These are phyloP conservation scores for Backusella australiensis DNA, from an alignment of 192 early-diverging fungal genomes.

Conservation along the genomic window DNA sequence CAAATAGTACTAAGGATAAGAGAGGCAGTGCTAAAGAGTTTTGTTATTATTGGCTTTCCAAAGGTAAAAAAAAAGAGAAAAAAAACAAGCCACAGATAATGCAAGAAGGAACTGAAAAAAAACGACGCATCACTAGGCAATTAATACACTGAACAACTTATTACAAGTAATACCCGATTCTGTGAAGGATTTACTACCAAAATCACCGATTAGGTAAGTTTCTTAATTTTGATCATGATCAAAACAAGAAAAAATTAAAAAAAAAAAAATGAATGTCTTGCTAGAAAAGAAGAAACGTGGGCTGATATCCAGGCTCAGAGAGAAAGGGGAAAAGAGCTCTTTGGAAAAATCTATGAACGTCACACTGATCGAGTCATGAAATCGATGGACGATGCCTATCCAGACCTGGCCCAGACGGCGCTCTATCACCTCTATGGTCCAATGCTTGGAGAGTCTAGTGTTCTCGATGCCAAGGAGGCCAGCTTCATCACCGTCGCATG, in stretches of 20 bases:
- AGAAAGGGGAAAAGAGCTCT: conserved; percentile 14
- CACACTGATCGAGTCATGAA: conserved; percentile 12
- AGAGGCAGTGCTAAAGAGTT: conserved; percentile 16
- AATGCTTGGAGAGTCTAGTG: neutral
- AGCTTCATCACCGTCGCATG: conserved; percentile 16
- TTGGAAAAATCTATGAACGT: conserved; percentile 22
- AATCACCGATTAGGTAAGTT: conserved; percentile 9
- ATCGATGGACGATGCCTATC: conserved; percentile 3
- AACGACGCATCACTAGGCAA: neutral
- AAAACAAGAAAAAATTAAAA: neutral
- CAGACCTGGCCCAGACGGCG: conserved; percentile 18
- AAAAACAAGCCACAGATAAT: neutral
- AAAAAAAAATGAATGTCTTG: neutral
- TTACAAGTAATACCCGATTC: neutral
- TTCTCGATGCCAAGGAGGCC: neutral
- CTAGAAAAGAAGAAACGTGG: conserved; percentile 16
- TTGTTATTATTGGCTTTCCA: conserved; percentile 18
- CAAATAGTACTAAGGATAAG: conserved; percentile 8
- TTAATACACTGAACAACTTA: conserved; percentile 8
- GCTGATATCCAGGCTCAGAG: conserved; percentile 4
- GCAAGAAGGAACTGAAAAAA: neutral
- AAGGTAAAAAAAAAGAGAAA: conserved; percentile 10
- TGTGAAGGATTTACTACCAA: neutral
- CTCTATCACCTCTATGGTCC: conserved; percentile 17
- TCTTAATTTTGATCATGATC: neutral